Percentiles rank a stretch among this genome's conserved stretches.
These are phyloP conservation scores for Plantago elongata DNA, from an alignment of 257 asterid genomes.

Conservation along the genomic window DNA sequence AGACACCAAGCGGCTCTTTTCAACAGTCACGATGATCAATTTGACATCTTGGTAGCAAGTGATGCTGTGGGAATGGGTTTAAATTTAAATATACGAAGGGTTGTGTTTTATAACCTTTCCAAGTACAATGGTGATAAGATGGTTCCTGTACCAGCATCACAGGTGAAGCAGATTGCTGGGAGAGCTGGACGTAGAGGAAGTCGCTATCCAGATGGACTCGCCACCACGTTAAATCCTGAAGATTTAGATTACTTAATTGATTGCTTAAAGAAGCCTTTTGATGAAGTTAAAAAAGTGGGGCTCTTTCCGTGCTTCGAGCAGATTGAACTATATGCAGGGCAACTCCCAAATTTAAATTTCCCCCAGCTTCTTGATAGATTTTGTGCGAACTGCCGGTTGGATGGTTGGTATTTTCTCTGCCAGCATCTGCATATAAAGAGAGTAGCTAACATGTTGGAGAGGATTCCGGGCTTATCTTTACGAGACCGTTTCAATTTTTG, in stretches of 20 bases:
- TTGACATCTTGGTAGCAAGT: slow-evolving; percentile 84
- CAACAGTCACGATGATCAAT: slow-evolving; percentile 61
- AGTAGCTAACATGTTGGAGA: slow-evolving; percentile 86
- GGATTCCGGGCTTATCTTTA: slow-evolving; percentile 62
- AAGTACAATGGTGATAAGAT: slow-evolving; percentile 82
- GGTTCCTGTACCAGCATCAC: slow-evolving; percentile 84
- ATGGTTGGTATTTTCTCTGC: slow-evolving; percentile 72
- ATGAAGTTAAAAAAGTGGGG: slow-evolving; percentile 77
- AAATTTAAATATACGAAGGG: slow-evolving; percentile 76
- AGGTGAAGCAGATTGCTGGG: slow-evolving; percentile 94
- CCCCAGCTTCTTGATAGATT: slow-evolving; percentile 70
- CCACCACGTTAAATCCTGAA: slow-evolving; percentile 73
- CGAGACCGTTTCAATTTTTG: slow-evolving; percentile 90
- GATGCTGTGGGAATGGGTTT: slow-evolving; percentile 99
- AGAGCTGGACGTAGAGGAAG: slow-evolving; percentile 99
- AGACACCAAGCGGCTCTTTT: slow-evolving; percentile 82
- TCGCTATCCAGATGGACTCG: slow-evolving; percentile 78
- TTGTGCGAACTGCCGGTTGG: slow-evolving; percentile 61
- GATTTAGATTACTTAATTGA: slow-evolving; percentile 76
- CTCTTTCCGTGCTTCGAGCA: slow-evolving; percentile 92
- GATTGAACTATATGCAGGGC: slow-evolving; percentile 78
- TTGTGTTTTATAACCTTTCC: slow-evolving; percentile 57
- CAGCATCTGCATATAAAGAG: slow-evolving; percentile 68
- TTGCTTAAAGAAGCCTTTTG: slow-evolving; percentile 83
- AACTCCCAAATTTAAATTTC: slow-evolving; percentile 55